Evolutionary conservation across 2,329 filamentous ascomycete species (phyloP).

Genomic region (Penicillium sp.): DNA sequence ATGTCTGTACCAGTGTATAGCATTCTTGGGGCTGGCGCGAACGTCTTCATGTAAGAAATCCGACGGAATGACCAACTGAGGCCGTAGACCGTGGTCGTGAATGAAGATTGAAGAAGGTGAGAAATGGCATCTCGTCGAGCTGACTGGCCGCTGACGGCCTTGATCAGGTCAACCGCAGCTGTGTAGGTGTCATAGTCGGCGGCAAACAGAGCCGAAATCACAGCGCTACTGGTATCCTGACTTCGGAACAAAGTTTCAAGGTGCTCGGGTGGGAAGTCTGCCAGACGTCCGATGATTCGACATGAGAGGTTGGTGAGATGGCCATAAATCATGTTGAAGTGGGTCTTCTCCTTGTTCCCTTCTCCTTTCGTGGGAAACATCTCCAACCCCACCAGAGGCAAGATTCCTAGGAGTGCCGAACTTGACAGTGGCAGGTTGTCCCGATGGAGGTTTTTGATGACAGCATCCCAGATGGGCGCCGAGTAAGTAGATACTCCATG

Average conservation of each 20-base stretch:
- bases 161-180: conserved; percentile 76
- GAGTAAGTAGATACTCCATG: conserved; percentile 68
- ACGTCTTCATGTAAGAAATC: conserved; percentile 56
- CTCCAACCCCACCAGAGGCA: conserved; percentile 71
- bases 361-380: conserved; percentile 57
- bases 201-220: conserved; percentile 77
- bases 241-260: conserved; percentile 68
- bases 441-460: conserved; percentile 65
- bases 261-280: conserved; percentile 68
- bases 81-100: conserved; percentile 55
- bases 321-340: conserved; percentile 73
- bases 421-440: conserved; percentile 70
- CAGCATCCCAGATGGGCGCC: conserved; percentile 72
- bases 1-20: conserved; percentile 61
- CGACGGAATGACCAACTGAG: conserved; percentile 56
- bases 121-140: conserved; percentile 59
- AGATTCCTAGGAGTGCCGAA: conserved; percentile 67
- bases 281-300: conserved; percentile 72
- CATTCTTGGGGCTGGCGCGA: conserved; percentile 58
- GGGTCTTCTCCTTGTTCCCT: conserved; percentile 53
- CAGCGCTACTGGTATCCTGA: conserved; percentile 65
- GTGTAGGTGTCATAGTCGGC: conserved; percentile 76
- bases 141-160: conserved; percentile 71
- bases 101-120: conserved; percentile 57
- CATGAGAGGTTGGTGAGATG: conserved; percentile 63